Evolutionary conservation across 352 stramenopile genomes (phyloP).

Genomic region (Phytophthora quininea): DNA sequence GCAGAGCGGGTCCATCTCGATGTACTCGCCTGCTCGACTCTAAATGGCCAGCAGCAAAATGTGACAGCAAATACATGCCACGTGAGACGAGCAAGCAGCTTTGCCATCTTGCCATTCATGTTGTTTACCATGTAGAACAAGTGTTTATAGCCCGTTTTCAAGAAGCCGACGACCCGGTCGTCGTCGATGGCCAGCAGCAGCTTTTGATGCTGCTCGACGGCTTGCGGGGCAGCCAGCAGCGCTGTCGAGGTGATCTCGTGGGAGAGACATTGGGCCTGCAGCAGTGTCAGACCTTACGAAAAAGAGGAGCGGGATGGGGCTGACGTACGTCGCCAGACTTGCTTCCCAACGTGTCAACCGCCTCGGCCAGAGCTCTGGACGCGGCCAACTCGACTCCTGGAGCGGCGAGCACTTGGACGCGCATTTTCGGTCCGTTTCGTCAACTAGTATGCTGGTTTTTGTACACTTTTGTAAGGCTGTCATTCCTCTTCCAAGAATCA

Average conservation of each 20-base stretch:
- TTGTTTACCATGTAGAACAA: conserved; percentile 76
- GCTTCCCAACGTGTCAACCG: conserved; percentile 52
- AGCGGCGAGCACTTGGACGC: conserved; percentile 34
- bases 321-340: conserved; percentile 49
- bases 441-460: neutral
- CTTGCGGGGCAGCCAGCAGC: conserved; percentile 40
- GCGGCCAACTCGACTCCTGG: conserved; percentile 22
- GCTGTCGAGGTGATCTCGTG: conserved; percentile 61
- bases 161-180: conserved; percentile 43
- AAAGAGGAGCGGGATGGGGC: conserved; percentile 8
- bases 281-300: neutral
- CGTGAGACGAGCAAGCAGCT: neutral
- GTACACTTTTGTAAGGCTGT: conserved; percentile 5
- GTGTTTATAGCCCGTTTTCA: conserved; percentile 75
- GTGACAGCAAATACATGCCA: neutral
- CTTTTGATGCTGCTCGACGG: conserved; percentile 44
- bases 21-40: conserved; percentile 62
- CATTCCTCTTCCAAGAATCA: conserved; percentile 1
- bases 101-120: neutral
- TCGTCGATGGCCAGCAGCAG: conserved; percentile 44
- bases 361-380: conserved; percentile 23
- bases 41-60: conserved; percentile 26
- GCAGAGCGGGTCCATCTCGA: conserved; percentile 76
- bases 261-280: conserved; percentile 64
- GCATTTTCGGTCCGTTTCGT: conserved; percentile 19